Percentiles rank a stretch among this genome's conserved stretches.
phyloP scores from a whole-genome alignment of 352 stramenopile species.

The Phytophthora brassicae region DNA sequence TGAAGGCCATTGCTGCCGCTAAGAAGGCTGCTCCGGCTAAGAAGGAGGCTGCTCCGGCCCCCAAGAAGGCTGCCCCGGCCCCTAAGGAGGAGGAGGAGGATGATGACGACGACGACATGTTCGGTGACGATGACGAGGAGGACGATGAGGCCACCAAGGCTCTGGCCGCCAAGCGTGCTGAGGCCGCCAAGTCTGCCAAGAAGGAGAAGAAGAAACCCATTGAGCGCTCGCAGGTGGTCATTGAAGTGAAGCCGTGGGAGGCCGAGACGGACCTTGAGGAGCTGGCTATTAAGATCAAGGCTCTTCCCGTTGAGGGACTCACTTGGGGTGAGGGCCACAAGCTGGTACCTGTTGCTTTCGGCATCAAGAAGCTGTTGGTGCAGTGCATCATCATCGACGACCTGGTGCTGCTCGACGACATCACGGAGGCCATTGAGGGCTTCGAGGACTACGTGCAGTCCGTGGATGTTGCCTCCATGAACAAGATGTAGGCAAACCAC shows the following conservation, averaged over 20 bases:
- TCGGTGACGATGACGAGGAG: slow-evolving; percentile 62
- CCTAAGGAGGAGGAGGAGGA: slow-evolving; percentile 44
- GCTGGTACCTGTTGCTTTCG: slow-evolving; percentile 78
- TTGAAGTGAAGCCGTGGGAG: slow-evolving; percentile 80
- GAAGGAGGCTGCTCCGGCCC: slow-evolving; percentile 12
- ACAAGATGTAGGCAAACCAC: slow-evolving; percentile 66
- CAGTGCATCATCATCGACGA: slow-evolving; percentile 83
- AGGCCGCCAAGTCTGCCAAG: slow-evolving; percentile 55
- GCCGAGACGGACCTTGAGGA: slow-evolving; percentile 76
- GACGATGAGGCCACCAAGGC: slow-evolving; percentile 58
- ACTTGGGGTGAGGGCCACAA: slow-evolving; percentile 84
- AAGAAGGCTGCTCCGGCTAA: slow-evolving; percentile 35
- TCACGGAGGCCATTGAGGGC: slow-evolving; percentile 78
- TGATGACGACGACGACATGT: slow-evolving; percentile 55
- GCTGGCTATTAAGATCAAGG: slow-evolving; percentile 76
- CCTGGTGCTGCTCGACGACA: slow-evolving; percentile 77
- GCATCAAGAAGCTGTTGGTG: slow-evolving; percentile 86
- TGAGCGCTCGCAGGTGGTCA: slow-evolving; percentile 64
- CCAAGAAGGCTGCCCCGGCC: slow-evolving; percentile 35
- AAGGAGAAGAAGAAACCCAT: slow-evolving; percentile 71
- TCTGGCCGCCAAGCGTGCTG: slow-evolving; percentile 52
- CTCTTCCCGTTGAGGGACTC: slow-evolving; percentile 68
- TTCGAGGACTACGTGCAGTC: slow-evolving; percentile 87
- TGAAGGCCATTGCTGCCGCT: slow-evolving; percentile 48
- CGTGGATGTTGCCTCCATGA: slow-evolving; percentile 87